Percentiles rank a stretch among this genome's conserved stretches.
Conservation (phyloP, 139 green algal species). For the Picochlorum sp. region DNA sequence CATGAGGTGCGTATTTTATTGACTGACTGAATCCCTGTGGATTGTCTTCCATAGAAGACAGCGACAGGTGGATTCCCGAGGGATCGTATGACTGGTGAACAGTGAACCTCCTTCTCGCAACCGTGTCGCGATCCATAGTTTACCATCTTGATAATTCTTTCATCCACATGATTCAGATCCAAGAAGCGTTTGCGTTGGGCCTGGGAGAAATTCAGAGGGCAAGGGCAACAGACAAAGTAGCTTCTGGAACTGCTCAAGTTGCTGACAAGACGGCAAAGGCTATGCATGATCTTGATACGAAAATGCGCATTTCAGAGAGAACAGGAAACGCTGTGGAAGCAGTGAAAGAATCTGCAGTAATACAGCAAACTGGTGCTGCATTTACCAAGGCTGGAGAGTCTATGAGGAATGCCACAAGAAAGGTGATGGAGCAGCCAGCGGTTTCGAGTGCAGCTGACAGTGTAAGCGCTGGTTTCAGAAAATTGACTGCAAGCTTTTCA, state of each 20-base stretch:
- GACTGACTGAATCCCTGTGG: too few relatives aligned
- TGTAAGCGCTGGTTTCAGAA: background rate
- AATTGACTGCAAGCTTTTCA: background rate
- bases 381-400: slow-evolving; percentile 12
- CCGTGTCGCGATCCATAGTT: background rate
- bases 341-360: slow-evolving; percentile 4
- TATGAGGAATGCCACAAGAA: slow-evolving; percentile 1
- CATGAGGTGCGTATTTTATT: background rate
- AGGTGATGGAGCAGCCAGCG: slow-evolving; percentile 35
- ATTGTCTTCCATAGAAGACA: too few relatives aligned
- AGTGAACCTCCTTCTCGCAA: background rate
- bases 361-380: slow-evolving; percentile 6
- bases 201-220: slow-evolving; percentile 31
- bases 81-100: slow-evolving; percentile 3
- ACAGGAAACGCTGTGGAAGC: slow-evolving; percentile 5
- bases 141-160: background rate
- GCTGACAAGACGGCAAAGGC: slow-evolving; percentile 1
- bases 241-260: background rate
- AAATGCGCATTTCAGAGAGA: slow-evolving; percentile 6
- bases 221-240: slow-evolving; percentile 33
- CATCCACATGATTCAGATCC: slow-evolving; percentile 21
- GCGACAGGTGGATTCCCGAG: too few relatives aligned
- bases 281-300: slow-evolving; percentile 12
- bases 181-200: slow-evolving; percentile 49
- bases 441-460: slow-evolving; percentile 51